Percentiles rank a stretch among this genome's conserved stretches.
Evolutionary conservation across 495 filamentous ascomycete species (phyloP).

Genomic region (Penicillium psychrofluorescens): DNA sequence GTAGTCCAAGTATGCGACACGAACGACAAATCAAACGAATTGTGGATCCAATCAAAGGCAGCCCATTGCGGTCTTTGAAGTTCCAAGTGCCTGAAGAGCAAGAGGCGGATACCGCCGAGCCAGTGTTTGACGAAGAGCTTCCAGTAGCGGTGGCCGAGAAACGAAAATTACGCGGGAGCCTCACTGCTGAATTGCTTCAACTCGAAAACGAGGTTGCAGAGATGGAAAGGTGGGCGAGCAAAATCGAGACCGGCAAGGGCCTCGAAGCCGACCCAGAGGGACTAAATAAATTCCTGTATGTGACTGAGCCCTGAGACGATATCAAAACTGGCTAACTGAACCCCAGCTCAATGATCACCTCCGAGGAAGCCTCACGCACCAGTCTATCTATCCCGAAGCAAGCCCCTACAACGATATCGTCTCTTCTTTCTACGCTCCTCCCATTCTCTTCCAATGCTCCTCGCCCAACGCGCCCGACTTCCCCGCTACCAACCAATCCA

Average conservation of each 20-base stretch:
- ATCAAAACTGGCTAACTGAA: slow-evolving; percentile 8
- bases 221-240: slow-evolving; percentile 28
- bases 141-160: slow-evolving; percentile 25
- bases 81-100: slow-evolving; percentile 9
- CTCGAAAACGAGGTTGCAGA: slow-evolving; percentile 31
- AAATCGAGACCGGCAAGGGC: slow-evolving; percentile 16
- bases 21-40: slow-evolving; percentile 21
- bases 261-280: slow-evolving; percentile 8
- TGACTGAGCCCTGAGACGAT: not conserved
- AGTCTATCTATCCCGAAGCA: slow-evolving; percentile 4
- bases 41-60: slow-evolving; percentile 14
- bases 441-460: slow-evolving; percentile 31
- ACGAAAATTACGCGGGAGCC: slow-evolving; percentile 20
- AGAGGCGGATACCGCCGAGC: slow-evolving; percentile 1
- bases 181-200: slow-evolving; percentile 22
- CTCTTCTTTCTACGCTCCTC: slow-evolving; percentile 31
- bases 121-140: slow-evolving; percentile 2
- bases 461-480: slow-evolving; percentile 12
- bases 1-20: slow-evolving; percentile 34
- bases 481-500: slow-evolving; percentile 25
- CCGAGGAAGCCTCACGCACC: slow-evolving; percentile 16
- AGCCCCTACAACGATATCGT: slow-evolving; percentile 24
- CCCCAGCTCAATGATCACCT: slow-evolving; percentile 18
- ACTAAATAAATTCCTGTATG: slow-evolving; percentile 26
- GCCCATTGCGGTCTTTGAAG: slow-evolving; percentile 25